Evolutionary conservation across 257 asterid genomes (phyloP), one percentile per base, ranked within the genome.

Genomic region (Plantago elongata): DNA sequence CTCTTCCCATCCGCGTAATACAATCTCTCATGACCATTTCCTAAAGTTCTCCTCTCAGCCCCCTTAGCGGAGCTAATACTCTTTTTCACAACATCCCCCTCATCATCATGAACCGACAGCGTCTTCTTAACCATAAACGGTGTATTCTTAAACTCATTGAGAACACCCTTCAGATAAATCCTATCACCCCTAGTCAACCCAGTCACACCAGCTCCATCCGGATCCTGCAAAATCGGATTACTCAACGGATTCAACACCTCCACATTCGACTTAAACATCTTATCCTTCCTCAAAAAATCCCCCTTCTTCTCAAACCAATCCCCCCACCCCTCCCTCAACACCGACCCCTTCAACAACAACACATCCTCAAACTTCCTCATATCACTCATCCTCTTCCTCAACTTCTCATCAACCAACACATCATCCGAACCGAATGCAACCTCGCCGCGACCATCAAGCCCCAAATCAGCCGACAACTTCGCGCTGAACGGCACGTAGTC

Each of bases 251-350:
- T 93, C 72, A 93, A 69, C 47, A 59, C 73, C 77, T 93, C 97
- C 43, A 93, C 52, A 69, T 79, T 85, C 5, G 99, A 89, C 75
- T 81, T 87, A 57, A 89, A 87, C 95, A 89, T 84, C 18, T 83
- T 71, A 69, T 89, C 99, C 72, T 94, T 86, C 75, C 96, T 82
- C 64, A 93, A 74, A 51, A 89, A 89, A 74, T 87, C 95, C 11
- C 79, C 90, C 73, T 93, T 93, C 77, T 85, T 93, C 38, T 93
- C 96, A 48, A 93, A 93, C 99, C 99, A 93, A 46, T 83, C 91
- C 29, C 96, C 99, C 99, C 99, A 93, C 10, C 97, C 99, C 67
- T 87, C 93, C 84, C 96, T 82, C 76, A 93, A 77, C 9, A 76
- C 74, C 3, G 99, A 93, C 27, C 91, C 95, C 74, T 89, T 93